phyloP scores from a whole-genome alignment of 805 yeast genomes.

The Priceomyces haplophilus region DNA sequence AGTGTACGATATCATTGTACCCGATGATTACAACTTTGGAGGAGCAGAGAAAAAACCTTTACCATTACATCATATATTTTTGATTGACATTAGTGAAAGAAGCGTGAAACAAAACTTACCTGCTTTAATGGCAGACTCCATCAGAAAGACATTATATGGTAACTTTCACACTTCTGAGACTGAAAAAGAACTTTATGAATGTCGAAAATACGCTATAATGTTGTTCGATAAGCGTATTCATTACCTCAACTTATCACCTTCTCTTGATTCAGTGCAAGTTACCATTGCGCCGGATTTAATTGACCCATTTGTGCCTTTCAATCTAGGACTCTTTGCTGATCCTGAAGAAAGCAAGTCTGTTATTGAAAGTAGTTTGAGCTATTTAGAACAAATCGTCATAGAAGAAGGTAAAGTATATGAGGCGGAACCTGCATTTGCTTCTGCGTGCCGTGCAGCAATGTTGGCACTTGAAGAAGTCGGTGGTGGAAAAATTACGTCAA shows the following conservation, averaged over 20 bases:
- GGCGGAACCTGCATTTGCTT: conserved; percentile 72
- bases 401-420: conserved; percentile 38
- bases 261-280: conserved; percentile 54
- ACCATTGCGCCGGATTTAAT: conserved; percentile 65
- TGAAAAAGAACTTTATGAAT: conserved; percentile 33
- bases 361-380: conserved; percentile 65
- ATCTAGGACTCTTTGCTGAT: conserved; percentile 74
- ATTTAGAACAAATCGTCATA: conserved; percentile 47
- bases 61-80: conserved; percentile 66
- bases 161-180: conserved; percentile 8
- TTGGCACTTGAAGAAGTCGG: conserved; percentile 61
- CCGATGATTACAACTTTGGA: conserved; percentile 61
- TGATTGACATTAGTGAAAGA: conserved; percentile 65
- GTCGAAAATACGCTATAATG: conserved; percentile 58
- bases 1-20: conserved; percentile 81
- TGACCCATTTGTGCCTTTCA: conserved; percentile 80
- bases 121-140: conserved; percentile 64
- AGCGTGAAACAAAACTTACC: conserved; percentile 61
- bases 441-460: conserved; percentile 69
- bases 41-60: conserved; percentile 31
- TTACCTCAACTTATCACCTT: conserved; percentile 65
- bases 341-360: conserved; percentile 62
- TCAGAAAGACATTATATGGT: conserved; percentile 48
- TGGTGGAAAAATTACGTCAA: conserved; percentile 78
- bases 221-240: conserved; percentile 72